Evolutionary conservation across 306 rosid genomes (phyloP).

Genomic region (Vigna mungo): DNA sequence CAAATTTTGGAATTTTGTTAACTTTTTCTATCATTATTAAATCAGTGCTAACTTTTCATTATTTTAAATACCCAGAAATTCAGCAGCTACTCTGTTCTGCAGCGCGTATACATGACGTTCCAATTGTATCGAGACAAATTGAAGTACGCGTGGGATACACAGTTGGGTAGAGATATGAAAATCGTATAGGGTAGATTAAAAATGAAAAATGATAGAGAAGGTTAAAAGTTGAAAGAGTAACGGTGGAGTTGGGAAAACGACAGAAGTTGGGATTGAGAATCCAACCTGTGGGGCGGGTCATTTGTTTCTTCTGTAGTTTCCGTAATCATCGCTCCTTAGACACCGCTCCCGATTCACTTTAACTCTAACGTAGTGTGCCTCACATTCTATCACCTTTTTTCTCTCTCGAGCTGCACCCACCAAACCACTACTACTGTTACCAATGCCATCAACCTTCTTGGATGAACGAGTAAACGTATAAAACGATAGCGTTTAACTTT

Average conservation of each 20-base stretch:
- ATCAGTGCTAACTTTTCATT: not conserved
- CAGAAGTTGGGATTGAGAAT: not conserved
- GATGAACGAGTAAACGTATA: not conserved
- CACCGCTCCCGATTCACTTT: slow-evolving; percentile 43
- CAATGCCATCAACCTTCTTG: not conserved
- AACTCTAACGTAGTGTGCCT: slow-evolving; percentile 49
- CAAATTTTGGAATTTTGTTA: slow-evolving; percentile 45
- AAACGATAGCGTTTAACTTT: not conserved
- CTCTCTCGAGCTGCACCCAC: slow-evolving; percentile 74
- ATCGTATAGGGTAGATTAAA: too few relatives aligned
- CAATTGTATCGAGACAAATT: slow-evolving; percentile 39
- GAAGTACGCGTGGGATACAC: slow-evolving; percentile 48
- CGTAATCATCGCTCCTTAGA: slow-evolving; percentile 71
- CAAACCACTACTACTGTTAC: not conserved
- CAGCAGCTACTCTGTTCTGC: not conserved
- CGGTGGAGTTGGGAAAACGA: not conserved
- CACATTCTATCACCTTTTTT: not conserved
- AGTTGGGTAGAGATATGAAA: too few relatives aligned
- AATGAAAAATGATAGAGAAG: too few relatives aligned
- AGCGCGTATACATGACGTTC: slow-evolving; percentile 36
- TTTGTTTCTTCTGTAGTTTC: slow-evolving; percentile 32
- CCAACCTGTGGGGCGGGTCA: slow-evolving; percentile 51
- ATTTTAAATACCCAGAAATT: not conserved
- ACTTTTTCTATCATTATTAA: slow-evolving; percentile 32
- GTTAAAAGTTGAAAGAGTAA: too few relatives aligned